Base-by-base conservation (phyloP, 1,284 basidiomycete genomes). In the Coniophora puteana region DNA sequence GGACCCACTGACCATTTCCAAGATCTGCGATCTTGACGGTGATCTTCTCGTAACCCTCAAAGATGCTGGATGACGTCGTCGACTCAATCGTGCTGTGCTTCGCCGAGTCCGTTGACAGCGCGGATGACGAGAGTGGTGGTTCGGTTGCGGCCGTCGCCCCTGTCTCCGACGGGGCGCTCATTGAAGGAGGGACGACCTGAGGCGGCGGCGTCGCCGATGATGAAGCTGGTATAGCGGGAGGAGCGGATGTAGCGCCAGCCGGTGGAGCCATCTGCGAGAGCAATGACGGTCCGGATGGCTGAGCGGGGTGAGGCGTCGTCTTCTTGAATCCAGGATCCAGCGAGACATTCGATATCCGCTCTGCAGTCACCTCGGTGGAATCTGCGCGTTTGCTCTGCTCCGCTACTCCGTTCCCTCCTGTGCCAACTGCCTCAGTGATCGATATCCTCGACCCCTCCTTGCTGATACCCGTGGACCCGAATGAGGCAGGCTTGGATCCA, bases 1-100 rank as follows among this genome's bases (percentile, higher is more conserved):
- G 35, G 33, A 42, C 33, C n/a, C 31, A 53, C 78, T 29, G 47
- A 85, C 84, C 89, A 62, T 97, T 96, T 16, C 93, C 95, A 41
- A 99, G 67, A 72, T 99, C 96, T 24, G 95, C 95, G 60, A 99
- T 98, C 75, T 99, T 98, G 49, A 99, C 96, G 4, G 94, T 98
- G 51, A 99, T 96, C 58, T 85, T 82, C 63, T 97, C 93, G 34
- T 48, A 40, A n/a, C 56, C 50, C 38, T 67, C 65, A 7, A 57
- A 41, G 11, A 48, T n/a, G 27, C 58, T 62, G 14, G 54, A 55
- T 10, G 41, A 35, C 8, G 58, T 50, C 21, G 55, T 53, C 21
- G 53, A 52, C 32, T 52, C 57, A 13, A 32, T 53, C 30, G 62
- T 58, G 27, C 60, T 62, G 8, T 48, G 54, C 21, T 62, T 65